Evolutionary conservation across 768 basidiomycete genomes (phyloP), one percentile per base, ranked within the genome.

Genomic region (Mycena alexandri): DNA sequence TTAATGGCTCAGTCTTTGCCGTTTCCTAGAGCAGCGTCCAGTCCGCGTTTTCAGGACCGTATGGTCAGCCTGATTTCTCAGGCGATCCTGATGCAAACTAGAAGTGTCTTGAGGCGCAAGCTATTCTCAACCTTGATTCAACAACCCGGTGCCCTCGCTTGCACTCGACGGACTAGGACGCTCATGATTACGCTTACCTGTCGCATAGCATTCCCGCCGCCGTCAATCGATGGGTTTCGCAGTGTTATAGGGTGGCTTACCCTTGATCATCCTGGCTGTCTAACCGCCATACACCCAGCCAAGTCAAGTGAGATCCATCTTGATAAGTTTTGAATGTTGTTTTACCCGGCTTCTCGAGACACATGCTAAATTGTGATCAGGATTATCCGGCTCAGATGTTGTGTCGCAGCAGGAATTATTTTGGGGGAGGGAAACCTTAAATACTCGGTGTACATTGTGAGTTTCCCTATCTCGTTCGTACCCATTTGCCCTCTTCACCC

Each of bases 191-290:
- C 55, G 63, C 34, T 55, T 33, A 51, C 56, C 48, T 65, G 63
- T 58, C 63, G 48, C 33, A 47, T 54, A 66, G 50, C 29, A 55
- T 66, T 60, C 58, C 56, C 65, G 57, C 58, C 43, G 58, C 51
- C 65, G 43, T 51, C n/a, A 44, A 22, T 53, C 52, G 56, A 58
- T 65, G 29, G 44, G 34, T 55, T 66, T 54, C 57, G 51, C 41
- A 33, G 19, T 25, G 24, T 58, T 60, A 54, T 51, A 54, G 24
- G 34, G 44, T 14, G 58, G 13, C 29, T 29, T 46, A 29, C 58
- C 4, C n/a, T 14, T 64, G 63, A 64, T 64, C 54, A 14, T 38
- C 36, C 50, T 56, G 36, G 22, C 16, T n/a, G 38, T 66, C 22
- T 24, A 34, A 34, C 34, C 44, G 5, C 33, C 41, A 25, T 44